Base-by-base conservation (phyloP, 2,329 filamentous ascomycete species). In the Cytospora mali region DNA sequence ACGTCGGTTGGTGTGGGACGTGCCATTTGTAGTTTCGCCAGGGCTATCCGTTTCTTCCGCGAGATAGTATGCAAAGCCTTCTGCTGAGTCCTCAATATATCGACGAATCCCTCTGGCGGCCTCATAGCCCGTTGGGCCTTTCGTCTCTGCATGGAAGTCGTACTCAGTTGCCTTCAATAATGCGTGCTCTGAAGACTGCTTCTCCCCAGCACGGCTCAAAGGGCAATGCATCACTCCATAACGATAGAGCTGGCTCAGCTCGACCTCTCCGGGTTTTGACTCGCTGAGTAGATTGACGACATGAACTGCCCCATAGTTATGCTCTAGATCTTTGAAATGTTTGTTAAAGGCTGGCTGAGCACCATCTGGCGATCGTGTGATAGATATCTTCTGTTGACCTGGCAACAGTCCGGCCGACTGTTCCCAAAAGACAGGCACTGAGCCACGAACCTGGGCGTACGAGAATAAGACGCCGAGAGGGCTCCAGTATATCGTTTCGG, bases 401-500 rank as follows among this genome's bases (percentile, higher is more conserved):
- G 95, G 94, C 39, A 97, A 83, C 33, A 98, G 83, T 23, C 93
- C 93, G 13, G 93, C 87, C 29, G 89, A 85, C 75, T 98, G 95
- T 74, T 99, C 95, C 95, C 95, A 99, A 74, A 99, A 99, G 3
- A 98, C 83, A 0, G 95, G 95, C 9, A 99, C 92, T 7, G 93
- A 97, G 42, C 95, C 95, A 69, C 95, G 86, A 28, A 96, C 86
- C 75, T 99, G 95, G 2, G 89, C 92, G 75, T 97, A 99, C 0
- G 95, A 98, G 73, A 98, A 98, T 61, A 92, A 87, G 7, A 92
- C 79, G 4, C 86, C 85, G 0, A 87, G 85, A 0, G 91, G 90
- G 69, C 89, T 89, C 89, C 91, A 97, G 72, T 96, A 93, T 48
- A 94, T 87, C 0, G 93, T 96, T 76, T 99, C 95, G 0, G 93